Evolutionary conservation across 305 asterid species (phyloP).

Genomic region (Fraxinus xanthoxyloides): DNA sequence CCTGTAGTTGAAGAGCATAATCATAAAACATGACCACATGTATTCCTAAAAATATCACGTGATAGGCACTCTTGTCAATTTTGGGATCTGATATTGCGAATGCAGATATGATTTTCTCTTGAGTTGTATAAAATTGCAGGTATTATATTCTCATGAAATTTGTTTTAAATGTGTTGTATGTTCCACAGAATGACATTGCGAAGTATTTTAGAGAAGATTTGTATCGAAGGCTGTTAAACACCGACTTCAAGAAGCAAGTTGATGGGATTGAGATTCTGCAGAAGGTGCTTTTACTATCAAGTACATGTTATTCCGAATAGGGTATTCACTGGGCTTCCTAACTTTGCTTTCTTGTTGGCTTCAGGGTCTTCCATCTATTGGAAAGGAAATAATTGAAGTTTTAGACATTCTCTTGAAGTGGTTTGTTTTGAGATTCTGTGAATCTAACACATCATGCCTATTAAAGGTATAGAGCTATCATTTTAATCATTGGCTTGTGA

Average conservation of each 20-base stretch:
- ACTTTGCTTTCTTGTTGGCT: constrained; percentile 26
- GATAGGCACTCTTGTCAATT: background rate
- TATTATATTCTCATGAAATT: background rate
- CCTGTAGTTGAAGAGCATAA: background rate
- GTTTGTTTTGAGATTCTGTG: constrained; percentile 92
- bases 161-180: background rate
- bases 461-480: constrained; percentile 52
- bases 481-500: background rate
- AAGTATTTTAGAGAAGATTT: constrained; percentile 95
- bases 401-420: constrained; percentile 85
- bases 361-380: constrained; percentile 82
- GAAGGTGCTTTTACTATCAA: constrained; percentile 51
- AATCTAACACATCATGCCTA: constrained; percentile 91
- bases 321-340: constrained; percentile 21
- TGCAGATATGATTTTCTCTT: background rate
- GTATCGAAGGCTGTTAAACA: constrained; percentile 78
- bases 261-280: constrained; percentile 99
- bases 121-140: background rate
- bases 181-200: constrained; percentile 76
- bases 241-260: constrained; percentile 97
- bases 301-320: constrained; percentile 11
- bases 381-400: constrained; percentile 81
- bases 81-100: background rate
- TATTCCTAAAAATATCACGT: background rate
- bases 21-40: background rate